Evolutionary conservation across 306 rosid genomes (phyloP).

Genomic region (Cicer pinnatifidum): DNA sequence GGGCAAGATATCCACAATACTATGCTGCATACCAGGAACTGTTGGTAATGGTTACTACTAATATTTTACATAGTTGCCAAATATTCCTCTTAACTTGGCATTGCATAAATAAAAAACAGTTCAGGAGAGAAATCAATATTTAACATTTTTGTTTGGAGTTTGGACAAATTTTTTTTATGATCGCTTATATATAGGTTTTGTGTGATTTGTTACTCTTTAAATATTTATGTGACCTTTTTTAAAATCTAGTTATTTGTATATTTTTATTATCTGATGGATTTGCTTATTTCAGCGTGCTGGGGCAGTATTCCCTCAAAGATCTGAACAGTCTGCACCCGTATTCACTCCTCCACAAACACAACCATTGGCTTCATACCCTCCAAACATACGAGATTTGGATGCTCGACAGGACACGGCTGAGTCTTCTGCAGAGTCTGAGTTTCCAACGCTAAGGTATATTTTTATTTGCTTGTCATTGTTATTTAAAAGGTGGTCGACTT

Average conservation of each 20-base stretch:
- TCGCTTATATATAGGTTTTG: constrained; percentile 13
- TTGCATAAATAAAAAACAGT: constrained; percentile 2
- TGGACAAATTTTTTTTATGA: constrained; percentile 10
- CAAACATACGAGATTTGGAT: constrained; percentile 63
- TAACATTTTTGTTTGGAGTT: constrained; percentile 15
- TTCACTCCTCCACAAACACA: constrained; percentile 96
- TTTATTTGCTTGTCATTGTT: constrained; percentile 31
- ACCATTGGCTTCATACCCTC: constrained; percentile 82
- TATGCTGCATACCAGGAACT: constrained; percentile 94
- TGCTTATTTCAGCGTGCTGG: constrained; percentile 82
- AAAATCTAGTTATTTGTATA: constrained; percentile 11
- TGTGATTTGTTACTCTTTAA: constrained; percentile 14
- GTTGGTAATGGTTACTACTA: constrained; percentile 60
- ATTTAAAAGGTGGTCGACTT: constrained; percentile 29
- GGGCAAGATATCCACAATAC: constrained; percentile 97
- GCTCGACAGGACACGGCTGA: constrained; percentile 62
- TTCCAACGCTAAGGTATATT: constrained; percentile 77
- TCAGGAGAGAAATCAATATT: constrained; percentile 10
- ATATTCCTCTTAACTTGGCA: constrained; percentile 12
- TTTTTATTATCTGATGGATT: constrained; percentile 29
- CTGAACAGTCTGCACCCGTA: constrained; percentile 84
- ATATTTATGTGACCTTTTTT: background rate
- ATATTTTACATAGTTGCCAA: background rate
- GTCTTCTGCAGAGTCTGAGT: constrained; percentile 81
- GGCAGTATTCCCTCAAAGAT: constrained; percentile 91